These are phyloP conservation scores for Brettanomyces bruxellensis DNA, from an alignment of 805 yeast genomes.

Conservation along the genomic window DNA sequence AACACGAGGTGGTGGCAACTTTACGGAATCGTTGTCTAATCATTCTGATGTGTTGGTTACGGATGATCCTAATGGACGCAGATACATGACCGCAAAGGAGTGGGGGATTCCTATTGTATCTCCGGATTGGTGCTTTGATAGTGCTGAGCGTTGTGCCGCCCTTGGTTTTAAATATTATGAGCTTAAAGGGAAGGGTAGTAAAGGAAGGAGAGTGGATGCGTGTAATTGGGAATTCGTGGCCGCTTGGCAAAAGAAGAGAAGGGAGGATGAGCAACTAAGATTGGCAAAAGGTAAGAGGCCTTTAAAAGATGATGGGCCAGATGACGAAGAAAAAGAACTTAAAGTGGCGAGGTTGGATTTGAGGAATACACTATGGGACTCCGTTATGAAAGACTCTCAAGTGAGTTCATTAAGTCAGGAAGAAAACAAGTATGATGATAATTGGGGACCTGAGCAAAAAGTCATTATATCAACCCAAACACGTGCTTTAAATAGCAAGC, in stretches of 20 bases:
- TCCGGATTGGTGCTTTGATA: slow-evolving; percentile 43
- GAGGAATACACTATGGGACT: slow-evolving; percentile 15
- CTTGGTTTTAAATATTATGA: slow-evolving; percentile 31
- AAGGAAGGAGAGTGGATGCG: slow-evolving; percentile 22
- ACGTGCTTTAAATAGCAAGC: neutral
- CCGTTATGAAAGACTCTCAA: slow-evolving; percentile 15
- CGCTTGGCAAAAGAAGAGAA: slow-evolving; percentile 8
- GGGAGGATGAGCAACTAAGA: neutral
- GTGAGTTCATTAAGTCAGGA: neutral
- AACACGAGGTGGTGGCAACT: slow-evolving; percentile 37
- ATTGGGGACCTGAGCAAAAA: neutral
- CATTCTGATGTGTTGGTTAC: slow-evolving; percentile 38
- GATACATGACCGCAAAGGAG: slow-evolving; percentile 43
- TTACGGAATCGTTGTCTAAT: slow-evolving; percentile 39
- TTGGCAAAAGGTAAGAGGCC: neutral
- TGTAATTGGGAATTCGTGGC: slow-evolving; percentile 18
- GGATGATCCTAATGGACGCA: slow-evolving; percentile 40
- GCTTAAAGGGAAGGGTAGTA: slow-evolving; percentile 15
- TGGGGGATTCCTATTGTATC: slow-evolving; percentile 49
- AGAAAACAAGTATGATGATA: neutral
- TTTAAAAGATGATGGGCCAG: neutral
- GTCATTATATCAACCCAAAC: neutral
- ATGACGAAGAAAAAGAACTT: slow-evolving; percentile 14
- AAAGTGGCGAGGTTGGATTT: slow-evolving; percentile 17
- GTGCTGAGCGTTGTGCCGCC: slow-evolving; percentile 34